Conservation (phyloP, 352 stramenopile genomes). For the Phytopythium aichiense region DNA sequence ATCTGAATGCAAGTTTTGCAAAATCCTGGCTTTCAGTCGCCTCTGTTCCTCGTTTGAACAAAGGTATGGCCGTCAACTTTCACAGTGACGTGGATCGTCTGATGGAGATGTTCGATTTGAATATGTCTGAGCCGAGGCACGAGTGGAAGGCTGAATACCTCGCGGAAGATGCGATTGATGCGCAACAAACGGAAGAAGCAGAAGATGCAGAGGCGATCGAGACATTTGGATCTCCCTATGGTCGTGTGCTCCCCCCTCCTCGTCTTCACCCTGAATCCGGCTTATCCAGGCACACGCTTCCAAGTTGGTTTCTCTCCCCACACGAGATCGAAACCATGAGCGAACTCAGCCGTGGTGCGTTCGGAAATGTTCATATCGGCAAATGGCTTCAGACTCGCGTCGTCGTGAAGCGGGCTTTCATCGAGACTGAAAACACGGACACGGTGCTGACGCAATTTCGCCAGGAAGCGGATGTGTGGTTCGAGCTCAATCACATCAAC, state of each 20-base stretch:
- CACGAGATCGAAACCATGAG: constrained; percentile 17
- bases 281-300: constrained; percentile 3
- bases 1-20: no score
- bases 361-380: constrained; percentile 19
- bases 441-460: constrained; percentile 18
- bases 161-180: background rate
- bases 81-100: background rate
- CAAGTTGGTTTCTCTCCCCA: constrained; percentile 25
- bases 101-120: background rate
- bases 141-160: background rate
- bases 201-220: background rate
- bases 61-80: no score
- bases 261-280: background rate
- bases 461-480: constrained; percentile 24
- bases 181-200: no score
- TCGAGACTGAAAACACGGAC: no score
- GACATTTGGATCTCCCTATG: background rate
- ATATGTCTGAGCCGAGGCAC: background rate
- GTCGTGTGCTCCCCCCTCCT: background rate
- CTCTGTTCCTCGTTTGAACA: no score
- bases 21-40: no score
- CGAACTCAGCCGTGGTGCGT: constrained; percentile 13
- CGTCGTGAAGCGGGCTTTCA: constrained; percentile 21
- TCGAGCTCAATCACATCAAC: constrained; percentile 27
- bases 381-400: constrained; percentile 27